These are phyloP conservation scores for Dipteronia dyeriana DNA, from an alignment of 345 rosid genomes.

Conservation along the genomic window DNA sequence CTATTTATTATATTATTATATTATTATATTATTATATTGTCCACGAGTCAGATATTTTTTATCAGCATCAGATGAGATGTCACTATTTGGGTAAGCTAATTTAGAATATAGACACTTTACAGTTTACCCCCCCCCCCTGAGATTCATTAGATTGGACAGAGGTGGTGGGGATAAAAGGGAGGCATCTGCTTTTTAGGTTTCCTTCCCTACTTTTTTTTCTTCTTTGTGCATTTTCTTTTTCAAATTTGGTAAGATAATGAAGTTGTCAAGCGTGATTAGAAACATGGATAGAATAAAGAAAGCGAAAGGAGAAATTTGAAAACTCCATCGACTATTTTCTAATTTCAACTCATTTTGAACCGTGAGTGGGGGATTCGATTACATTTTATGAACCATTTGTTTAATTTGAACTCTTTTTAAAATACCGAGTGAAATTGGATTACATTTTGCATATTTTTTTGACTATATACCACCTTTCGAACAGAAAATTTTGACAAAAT, in stretches of 20 bases:
- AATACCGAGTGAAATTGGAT: too few species aligned
- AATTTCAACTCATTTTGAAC: too few species aligned
- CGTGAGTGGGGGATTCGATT: too few species aligned
- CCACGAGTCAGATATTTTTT: too few species aligned
- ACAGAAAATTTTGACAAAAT: neutral
- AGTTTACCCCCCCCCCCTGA: too few species aligned
- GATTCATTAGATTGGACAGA: constrained; percentile 17
- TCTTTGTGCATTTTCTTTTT: neutral
- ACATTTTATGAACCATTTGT: neutral
- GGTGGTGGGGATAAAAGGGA: neutral
- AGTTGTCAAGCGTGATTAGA: neutral
- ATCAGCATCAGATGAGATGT: too few species aligned
- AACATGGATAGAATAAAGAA: neutral
- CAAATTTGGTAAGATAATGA: neutral
- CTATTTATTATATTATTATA: too few species aligned
- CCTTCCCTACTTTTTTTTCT: neutral
- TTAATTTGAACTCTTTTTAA: neutral
- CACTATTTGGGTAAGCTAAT: neutral
- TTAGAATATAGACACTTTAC: neutral
- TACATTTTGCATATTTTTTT: too few species aligned
- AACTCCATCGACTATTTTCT: too few species aligned
- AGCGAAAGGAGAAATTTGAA: neutral
- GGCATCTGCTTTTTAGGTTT: neutral
- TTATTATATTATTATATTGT: neutral
- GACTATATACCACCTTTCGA: neutral